Conservation (phyloP, 2,329 filamentous ascomycete species). For the Neofusicoccum laricinum region DNA sequence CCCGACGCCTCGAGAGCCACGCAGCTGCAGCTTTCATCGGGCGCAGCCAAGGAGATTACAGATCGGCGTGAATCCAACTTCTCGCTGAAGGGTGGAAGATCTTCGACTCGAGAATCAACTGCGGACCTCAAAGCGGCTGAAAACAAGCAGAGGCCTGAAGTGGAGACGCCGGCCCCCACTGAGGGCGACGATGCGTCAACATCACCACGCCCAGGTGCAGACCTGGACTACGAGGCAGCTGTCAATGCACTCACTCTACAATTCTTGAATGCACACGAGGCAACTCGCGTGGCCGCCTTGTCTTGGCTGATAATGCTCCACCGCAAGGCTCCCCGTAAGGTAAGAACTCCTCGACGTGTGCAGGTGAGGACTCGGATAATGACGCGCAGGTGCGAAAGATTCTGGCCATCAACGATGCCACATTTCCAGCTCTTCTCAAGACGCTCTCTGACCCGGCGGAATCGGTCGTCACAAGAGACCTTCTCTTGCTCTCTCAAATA, state of each 20-base stretch:
- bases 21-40: slow-evolving; percentile 39
- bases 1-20: slow-evolving; percentile 40
- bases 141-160: slow-evolving; percentile 26
- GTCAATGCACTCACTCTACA: slow-evolving; percentile 90
- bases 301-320: slow-evolving; percentile 99
- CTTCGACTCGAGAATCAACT: slow-evolving; percentile 11
- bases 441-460: slow-evolving; percentile 94
- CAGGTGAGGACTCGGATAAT: neutral
- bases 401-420: slow-evolving; percentile 93
- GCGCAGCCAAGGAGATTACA: slow-evolving; percentile 41
- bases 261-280: slow-evolving; percentile 95
- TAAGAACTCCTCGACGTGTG: slow-evolving; percentile 36
- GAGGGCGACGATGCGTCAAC: slow-evolving; percentile 46
- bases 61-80: slow-evolving; percentile 39
- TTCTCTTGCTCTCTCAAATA: slow-evolving; percentile 92
- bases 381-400: slow-evolving; percentile 32
- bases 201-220: slow-evolving; percentile 50
- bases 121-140: slow-evolving; percentile 34
- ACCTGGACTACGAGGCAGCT: slow-evolving; percentile 93
- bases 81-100: slow-evolving; percentile 21
- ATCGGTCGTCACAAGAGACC: slow-evolving; percentile 89
- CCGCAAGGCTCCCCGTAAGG: slow-evolving; percentile 87
- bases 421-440: slow-evolving; percentile 92
- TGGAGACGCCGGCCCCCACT: slow-evolving; percentile 41
- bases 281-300: slow-evolving; percentile 86